Evolutionary conservation across 2,329 filamentous ascomycete genomes (phyloP).

Genomic region (Aspergillus latus): DNA sequence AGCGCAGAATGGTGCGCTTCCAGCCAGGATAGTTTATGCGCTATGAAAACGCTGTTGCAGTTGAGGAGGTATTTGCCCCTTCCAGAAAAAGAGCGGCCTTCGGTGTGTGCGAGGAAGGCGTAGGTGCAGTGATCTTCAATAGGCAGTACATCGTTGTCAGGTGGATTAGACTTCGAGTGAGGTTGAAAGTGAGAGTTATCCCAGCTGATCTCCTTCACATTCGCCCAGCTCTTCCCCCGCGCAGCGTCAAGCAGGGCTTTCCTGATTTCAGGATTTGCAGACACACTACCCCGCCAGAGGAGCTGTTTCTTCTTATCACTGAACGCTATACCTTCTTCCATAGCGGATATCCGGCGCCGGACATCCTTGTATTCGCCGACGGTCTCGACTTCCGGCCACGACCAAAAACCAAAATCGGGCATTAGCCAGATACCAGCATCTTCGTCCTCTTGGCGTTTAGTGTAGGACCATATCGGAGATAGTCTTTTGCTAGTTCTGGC

Average conservation of each 20-base stretch:
- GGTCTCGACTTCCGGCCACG: slow-evolving; percentile 49
- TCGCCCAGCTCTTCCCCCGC: slow-evolving; percentile 47
- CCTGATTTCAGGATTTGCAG: slow-evolving; percentile 40
- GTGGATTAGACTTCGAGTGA: slow-evolving; percentile 32
- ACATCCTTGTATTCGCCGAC: slow-evolving; percentile 47
- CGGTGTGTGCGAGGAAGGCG: slow-evolving; percentile 55
- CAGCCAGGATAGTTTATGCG: slow-evolving; percentile 51
- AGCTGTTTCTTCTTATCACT: slow-evolving; percentile 47
- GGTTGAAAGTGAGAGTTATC: slow-evolving; percentile 37
- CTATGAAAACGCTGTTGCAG: slow-evolving; percentile 51
- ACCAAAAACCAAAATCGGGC: slow-evolving; percentile 57
- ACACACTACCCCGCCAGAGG: slow-evolving; percentile 50
- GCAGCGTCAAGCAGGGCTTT: slow-evolving; percentile 41
- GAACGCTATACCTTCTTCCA: slow-evolving; percentile 39
- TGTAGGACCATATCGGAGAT: slow-evolving; percentile 46
- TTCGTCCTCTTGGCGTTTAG: slow-evolving; percentile 39
- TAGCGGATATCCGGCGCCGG: slow-evolving; percentile 36
- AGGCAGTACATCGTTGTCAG: slow-evolving; percentile 27
- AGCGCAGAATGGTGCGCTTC: slow-evolving; percentile 52
- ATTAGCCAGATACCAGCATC: slow-evolving; percentile 50
- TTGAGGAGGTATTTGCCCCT: slow-evolving; percentile 56
- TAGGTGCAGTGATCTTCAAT: slow-evolving; percentile 57
- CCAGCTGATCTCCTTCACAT: slow-evolving; percentile 46
- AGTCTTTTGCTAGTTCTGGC: slow-evolving; percentile 16
- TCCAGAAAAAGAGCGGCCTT: slow-evolving; percentile 56